phyloP scores from a whole-genome alignment of 352 stramenopile species.

The Plasmopara halstedii region DNA sequence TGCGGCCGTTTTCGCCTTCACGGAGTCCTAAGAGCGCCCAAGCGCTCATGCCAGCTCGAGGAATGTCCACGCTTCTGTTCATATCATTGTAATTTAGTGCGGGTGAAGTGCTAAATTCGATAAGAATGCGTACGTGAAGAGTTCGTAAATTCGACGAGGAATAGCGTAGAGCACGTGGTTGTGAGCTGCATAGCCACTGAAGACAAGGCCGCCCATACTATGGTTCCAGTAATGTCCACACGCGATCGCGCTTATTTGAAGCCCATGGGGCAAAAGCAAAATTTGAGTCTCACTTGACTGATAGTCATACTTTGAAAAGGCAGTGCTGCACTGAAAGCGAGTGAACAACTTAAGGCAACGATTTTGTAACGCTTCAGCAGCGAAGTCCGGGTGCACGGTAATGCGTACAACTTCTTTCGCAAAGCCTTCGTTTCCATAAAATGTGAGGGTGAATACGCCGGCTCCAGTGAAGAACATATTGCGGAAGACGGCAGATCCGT shows the following conservation, averaged over 20 bases:
- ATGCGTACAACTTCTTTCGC: conserved; percentile 35
- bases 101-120: not conserved
- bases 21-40: conserved; percentile 39
- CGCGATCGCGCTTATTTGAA: conserved; percentile 18
- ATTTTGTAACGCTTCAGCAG: conserved; percentile 10
- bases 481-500: conserved; percentile 32
- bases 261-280: conserved; percentile 11
- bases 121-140: conserved; percentile 45
- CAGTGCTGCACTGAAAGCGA: conserved; percentile 22
- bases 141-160: conserved; percentile 30
- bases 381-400: conserved; percentile 27
- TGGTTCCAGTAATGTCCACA: conserved; percentile 37
- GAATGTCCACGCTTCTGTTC: conserved; percentile 29
- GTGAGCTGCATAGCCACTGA: conserved; percentile 8
- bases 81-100: not conserved
- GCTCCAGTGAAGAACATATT: too few species aligned
- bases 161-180: conserved; percentile 26
- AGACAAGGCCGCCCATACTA: conserved; percentile 21
- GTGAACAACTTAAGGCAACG: conserved; percentile 30
- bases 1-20: conserved; percentile 31
- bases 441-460: conserved; percentile 37
- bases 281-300: conserved; percentile 11
- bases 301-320: not conserved
- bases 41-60: conserved; percentile 33
- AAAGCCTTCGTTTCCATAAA: conserved; percentile 15